Evolutionary conservation across 108 stramenopile species (phyloP), one percentile per base, ranked within the genome.

Genomic region (Epipyxis sp.): DNA sequence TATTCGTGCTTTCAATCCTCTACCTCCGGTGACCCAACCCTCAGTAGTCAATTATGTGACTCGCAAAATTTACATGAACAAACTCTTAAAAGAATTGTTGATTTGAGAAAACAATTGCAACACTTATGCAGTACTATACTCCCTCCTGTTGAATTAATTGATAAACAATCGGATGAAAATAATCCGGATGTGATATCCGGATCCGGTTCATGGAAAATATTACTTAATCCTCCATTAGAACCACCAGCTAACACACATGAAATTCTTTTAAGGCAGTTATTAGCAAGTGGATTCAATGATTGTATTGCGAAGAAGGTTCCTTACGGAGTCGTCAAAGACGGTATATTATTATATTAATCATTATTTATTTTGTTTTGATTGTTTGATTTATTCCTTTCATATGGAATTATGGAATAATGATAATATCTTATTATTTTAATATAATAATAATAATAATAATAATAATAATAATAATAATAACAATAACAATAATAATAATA

Each of bases 81-180:
- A 27, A 74, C 71, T 10, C 32, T 74, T 13, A 13, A 74, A 20
- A 37, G 71, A 27, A 54, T 57, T 3, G 46, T 74, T 6, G 71
- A 74, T 29, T 32, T 74, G 3, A 37, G 50, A 16, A 46, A 25
- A 10, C 71, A 74, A 42, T 42, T 74, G 25, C 13, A 6, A 34
- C 71, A 74, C 46, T 6, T 74, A 6, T 6, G 10, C 3, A 13
- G 27, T 37, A 13, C 40, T 6, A 13, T 13, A 29, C 71, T 74
- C 3, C 41, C 50, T 37, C 27, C 44, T 32, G 40, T 20, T 13
- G 20, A 16, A 20, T 40, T 20, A 20, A 25, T 20, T 16, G 65
- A 13, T 20, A 16, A 13, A 20, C 29, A 20, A 16, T 37, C 29
- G 29, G 65, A 41, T 25, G 35, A 68, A 16, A 37, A 68, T 25